Conservation (phyloP, 805 yeast genomes). For the Hermanozyma aechmeae region DNA sequence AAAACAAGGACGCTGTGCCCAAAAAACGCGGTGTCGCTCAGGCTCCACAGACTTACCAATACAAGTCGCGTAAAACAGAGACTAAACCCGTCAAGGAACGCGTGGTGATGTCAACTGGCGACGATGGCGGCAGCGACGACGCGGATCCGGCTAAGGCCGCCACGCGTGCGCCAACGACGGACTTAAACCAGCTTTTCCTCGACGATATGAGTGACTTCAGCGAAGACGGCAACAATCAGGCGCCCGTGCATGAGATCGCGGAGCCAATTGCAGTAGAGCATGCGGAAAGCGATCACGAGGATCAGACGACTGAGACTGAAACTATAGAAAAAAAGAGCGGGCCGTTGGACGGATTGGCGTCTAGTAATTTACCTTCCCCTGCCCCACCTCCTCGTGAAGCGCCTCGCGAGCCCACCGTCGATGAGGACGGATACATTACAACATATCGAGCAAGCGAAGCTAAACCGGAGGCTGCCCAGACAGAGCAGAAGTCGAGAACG, state of each 20-base stretch:
- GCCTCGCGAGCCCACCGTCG: constrained; percentile 12
- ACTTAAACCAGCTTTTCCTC: constrained; percentile 7
- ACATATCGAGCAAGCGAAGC: constrained; percentile 19
- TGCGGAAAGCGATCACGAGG: constrained; percentile 3
- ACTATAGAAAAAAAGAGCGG: neutral
- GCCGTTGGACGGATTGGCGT: too few species aligned
- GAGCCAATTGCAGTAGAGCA: constrained; percentile 8
- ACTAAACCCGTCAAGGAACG: constrained; percentile 23
- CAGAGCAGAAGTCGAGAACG: neutral
- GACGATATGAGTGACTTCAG: constrained; percentile 11
- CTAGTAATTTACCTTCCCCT: too few species aligned
- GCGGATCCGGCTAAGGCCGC: constrained; percentile 4
- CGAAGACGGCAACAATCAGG: constrained; percentile 1
- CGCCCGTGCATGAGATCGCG: too few species aligned
- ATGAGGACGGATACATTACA: constrained; percentile 44
- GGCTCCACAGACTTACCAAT: constrained; percentile 8
- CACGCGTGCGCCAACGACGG: constrained; percentile 2
- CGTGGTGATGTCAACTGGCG: constrained; percentile 21
- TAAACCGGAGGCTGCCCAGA: neutral
- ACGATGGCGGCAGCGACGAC: constrained; percentile 5
- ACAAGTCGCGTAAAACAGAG: constrained; percentile 28
- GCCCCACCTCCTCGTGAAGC: too few species aligned
- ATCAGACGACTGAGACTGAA: constrained; percentile 3
- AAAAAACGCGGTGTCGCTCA: neutral
- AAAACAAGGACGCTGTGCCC: neutral